Base-by-base conservation (phyloP, 1,284 basidiomycete species). In the Naganishia liquefaciens region DNA sequence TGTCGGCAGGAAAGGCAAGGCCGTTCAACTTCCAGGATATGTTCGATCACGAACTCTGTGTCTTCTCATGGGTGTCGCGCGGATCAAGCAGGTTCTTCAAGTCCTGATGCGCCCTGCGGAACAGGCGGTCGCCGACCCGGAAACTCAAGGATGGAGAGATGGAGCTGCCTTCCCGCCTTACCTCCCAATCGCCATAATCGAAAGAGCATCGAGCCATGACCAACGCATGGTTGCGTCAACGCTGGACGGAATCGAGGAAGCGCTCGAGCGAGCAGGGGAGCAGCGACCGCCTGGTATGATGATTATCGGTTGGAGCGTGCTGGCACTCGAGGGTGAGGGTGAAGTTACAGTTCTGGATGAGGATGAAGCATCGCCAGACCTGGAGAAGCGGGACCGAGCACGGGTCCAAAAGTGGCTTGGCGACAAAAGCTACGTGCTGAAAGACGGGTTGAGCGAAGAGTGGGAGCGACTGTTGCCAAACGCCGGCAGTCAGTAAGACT, bases 221-320 rank as follows among this genome's bases (percentile, higher is more conserved):
- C 95, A 98, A 77, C 82, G 95, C 6, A 86, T 92, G 1, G 83
- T 97, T 21, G 84, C 84, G 19, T 89, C 88, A 6, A 97, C 93
- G 0, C 77, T 99, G 51, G 82, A 81, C 55, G 82, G 87, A 67
- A 86, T 98, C 44, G 84, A 84, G 6, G 79, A 79, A 15, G 92
- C 90, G 0, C 75, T 98, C 72, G 87, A 88, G 66, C 84, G 83
- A 62, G 80, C 82, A 6, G 91, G 91, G 5, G 90, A 93, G 71
- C 93, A 97, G 76, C 80, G 94, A 28, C 93, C 94, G 5, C 95
- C 95, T 0, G 94, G 93, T 2, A 94, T 99, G 89, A 89, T 98
- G 73, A 83, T 97, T 27, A 84, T 99, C 67, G 94, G 95, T 0
- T 98, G 94, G 94, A 84, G 88, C 5, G 82, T 81, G 15, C 71